Percentiles rank a stretch among this genome's conserved stretches.
Evolutionary conservation across 2,329 filamentous ascomycete species (phyloP).

Genomic region (Ophiostoma fasciatum): DNA sequence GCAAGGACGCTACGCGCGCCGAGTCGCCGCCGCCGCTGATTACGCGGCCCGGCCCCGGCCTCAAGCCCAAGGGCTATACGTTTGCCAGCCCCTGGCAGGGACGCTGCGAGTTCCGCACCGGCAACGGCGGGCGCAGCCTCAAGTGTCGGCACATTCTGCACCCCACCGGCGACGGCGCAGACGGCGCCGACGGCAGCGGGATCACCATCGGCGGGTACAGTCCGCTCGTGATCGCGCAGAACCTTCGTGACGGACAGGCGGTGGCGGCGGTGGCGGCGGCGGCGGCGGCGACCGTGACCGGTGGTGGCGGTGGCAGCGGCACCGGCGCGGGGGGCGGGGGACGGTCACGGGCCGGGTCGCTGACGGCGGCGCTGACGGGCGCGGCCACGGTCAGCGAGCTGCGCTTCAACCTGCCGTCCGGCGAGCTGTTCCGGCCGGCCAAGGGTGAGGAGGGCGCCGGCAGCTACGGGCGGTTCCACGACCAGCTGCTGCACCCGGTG

Average conservation of each 20-base stretch:
- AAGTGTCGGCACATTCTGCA: conserved; percentile 57
- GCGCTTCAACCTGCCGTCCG: conserved; percentile 70
- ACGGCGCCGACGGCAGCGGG: conserved; percentile 14
- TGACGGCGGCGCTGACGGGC: conserved; percentile 19
- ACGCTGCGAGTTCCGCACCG: conserved; percentile 71
- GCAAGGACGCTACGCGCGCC: too few species aligned
- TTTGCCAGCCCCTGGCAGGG: conserved; percentile 82
- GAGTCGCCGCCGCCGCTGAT: conserved; percentile 7
- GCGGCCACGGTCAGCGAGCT: conserved; percentile 58
- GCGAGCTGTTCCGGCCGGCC: conserved; percentile 25
- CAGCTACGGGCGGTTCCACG: neutral
- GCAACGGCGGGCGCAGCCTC: conserved; percentile 57
- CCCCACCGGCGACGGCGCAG: neutral
- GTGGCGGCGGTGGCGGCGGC: conserved; percentile 10
- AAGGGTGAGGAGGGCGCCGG: neutral
- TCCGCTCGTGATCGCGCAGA: conserved; percentile 26
- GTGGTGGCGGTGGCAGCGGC: neutral
- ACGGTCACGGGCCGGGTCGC: conserved; percentile 14
- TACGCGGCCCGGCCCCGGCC: conserved; percentile 29
- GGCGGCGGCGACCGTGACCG: conserved; percentile 11
- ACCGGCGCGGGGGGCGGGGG: conserved; percentile 4
- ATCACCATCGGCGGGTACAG: conserved; percentile 27
- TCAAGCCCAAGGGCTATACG: conserved; percentile 51
- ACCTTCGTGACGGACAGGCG: conserved; percentile 16
- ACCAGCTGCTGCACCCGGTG: too few species aligned